Base-by-base conservation (phyloP, 2,329 filamentous ascomycete species). In the Trichoderma lentiforme region DNA sequence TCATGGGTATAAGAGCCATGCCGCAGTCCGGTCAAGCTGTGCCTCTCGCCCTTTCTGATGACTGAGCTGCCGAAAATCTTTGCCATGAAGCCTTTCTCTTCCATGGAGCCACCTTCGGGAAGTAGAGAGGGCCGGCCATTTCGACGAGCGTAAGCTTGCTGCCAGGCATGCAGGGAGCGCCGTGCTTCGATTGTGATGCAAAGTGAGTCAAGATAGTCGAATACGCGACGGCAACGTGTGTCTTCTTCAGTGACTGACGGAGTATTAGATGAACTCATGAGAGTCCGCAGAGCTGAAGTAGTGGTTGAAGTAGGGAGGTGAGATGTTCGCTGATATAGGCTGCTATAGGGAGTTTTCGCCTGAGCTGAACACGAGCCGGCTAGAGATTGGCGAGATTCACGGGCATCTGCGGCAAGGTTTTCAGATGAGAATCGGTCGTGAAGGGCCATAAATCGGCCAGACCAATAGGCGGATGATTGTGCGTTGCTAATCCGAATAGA, bases 371-470 rank as follows among this genome's bases (percentile, higher is more conserved):
- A 8, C 9, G 66, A 47, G 15, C 24, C 32, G 9, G 67, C 58
- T 8, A 61, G 28, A 21, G n/a, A 9, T 8, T 64, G 64, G 21
- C 36, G 21, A 65, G 51, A 9, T 26, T 11, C 69, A 39, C 26
- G 68, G 18, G 66, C 66, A 21, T 71, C 70, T 30, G 73, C 72
- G 3, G 72, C 72, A 21, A 79, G 76, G 2, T 76, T 77, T 39
- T 82, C 80, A 3, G 77, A 51, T 3, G 77, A 72, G 18, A 79
- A 78, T 21, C 83, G 84, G 79, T 91, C 89, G 65, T 86, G 83
- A 0, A 91, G 79, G 2, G 87, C 81, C 65, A 85, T 81, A 76
- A 91, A 90, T 51, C 90, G 87, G 21, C 90, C 90, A 12, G 84
- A 82, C 90, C 90, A 92, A 78, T 90, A 91, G 3, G 82, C 79